Percentiles rank a stretch among this genome's conserved stretches.
phyloP scores from a whole-genome alignment of 1,284 basidiomycete species.

The Afroboletus lepidellus region DNA sequence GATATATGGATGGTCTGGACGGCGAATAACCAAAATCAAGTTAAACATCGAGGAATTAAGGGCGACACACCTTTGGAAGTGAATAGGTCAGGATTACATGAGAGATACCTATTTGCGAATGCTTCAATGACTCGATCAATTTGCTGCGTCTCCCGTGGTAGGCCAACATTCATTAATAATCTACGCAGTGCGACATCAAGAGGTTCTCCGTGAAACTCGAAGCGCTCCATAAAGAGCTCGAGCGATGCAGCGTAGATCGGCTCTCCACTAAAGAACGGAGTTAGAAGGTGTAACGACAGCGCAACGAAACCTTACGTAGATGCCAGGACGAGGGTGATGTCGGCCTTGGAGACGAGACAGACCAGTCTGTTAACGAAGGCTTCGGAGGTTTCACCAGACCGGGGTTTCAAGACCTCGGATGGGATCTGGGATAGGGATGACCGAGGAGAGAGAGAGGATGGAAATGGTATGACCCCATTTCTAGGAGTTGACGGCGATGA shows the following conservation, averaged over 20 bases:
- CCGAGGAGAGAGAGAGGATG: constrained; percentile 44
- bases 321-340: constrained; percentile 77
- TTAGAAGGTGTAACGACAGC: constrained; percentile 7
- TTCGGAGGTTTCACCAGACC: constrained; percentile 67
- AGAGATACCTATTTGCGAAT: constrained; percentile 83
- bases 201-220: constrained; percentile 81
- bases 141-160: constrained; percentile 96
- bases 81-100: constrained; percentile 86
- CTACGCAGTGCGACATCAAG: constrained; percentile 91
- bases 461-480: constrained; percentile 30
- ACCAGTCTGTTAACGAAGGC: constrained; percentile 65
- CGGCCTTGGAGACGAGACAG: constrained; percentile 66
- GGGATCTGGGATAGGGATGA: constrained; percentile 46
- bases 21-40: constrained; percentile 1
- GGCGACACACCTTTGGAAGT: constrained; percentile 61
- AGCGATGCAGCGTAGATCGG: constrained; percentile 74
- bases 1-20: constrained; percentile 90
- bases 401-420: constrained; percentile 50
- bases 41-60: neutral
- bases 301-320: constrained; percentile 56
- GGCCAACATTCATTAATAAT: constrained; percentile 86
- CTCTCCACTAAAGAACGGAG: constrained; percentile 54
- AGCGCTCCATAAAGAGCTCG: constrained; percentile 70
- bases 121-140: constrained; percentile 98
- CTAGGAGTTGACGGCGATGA: constrained; percentile 40